phyloP scores from a whole-genome alignment of 148 eudicot species.

The Diospyros kaki region DNA sequence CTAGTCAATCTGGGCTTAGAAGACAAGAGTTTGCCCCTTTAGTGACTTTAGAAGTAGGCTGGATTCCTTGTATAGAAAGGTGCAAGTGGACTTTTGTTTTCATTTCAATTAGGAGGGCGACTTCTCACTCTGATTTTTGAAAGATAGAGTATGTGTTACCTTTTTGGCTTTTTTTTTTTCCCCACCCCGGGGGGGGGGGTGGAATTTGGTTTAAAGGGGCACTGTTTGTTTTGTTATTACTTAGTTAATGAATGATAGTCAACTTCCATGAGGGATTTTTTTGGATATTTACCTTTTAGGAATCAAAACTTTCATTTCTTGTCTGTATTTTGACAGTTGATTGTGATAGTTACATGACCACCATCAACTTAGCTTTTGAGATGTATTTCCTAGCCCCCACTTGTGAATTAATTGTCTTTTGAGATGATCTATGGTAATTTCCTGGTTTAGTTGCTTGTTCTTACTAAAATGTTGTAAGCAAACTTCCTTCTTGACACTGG shows the following conservation, averaged over 20 bases:
- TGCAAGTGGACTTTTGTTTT: not conserved
- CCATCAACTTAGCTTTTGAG: not conserved
- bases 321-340: too few species aligned
- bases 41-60: not conserved
- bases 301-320: not conserved
- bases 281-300: not conserved
- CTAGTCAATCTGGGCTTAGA: too few species aligned
- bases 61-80: not conserved
- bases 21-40: not conserved
- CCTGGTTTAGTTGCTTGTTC: not conserved
- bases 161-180: too few species aligned
- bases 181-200: too few species aligned
- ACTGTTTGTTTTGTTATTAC: not conserved
- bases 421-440: not conserved
- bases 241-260: not conserved
- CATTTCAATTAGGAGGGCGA: not conserved
- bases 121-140: not conserved
- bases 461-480: not conserved
- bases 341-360: not conserved
- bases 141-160: not conserved
- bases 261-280: not conserved
- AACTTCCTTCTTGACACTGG: not conserved
- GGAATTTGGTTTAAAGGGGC: not conserved
- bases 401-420: not conserved
- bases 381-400: not conserved